Conservation (phyloP, 2,329 filamentous ascomycete species). For the Thelonectria olida region DNA sequence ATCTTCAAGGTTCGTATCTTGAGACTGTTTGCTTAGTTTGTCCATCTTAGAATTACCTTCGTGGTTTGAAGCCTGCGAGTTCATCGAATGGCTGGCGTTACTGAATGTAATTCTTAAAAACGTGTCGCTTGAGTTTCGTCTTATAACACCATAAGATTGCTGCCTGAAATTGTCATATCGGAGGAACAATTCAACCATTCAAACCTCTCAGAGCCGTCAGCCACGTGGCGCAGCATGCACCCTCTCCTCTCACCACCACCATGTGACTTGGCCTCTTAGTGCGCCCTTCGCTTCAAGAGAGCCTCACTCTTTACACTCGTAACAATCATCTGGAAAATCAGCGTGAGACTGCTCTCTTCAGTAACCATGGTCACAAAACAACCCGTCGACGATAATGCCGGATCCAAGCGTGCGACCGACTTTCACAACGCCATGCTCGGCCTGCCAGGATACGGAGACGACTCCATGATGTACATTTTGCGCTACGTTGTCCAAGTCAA, state of each 20-base stretch:
- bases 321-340: not conserved
- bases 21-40: not conserved
- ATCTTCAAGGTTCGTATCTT: not conserved
- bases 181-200: not conserved
- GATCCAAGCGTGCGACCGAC: constrained; percentile 39
- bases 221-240: constrained; percentile 21
- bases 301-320: not conserved
- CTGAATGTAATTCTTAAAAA: no score
- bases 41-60: not conserved
- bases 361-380: constrained; percentile 14
- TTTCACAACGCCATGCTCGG: constrained; percentile 39
- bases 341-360: no score
- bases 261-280: constrained; percentile 19
- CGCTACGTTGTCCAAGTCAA: constrained; percentile 38
- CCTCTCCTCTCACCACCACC: not conserved
- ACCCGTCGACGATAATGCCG: constrained; percentile 15
- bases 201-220: not conserved
- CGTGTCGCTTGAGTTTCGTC: no score
- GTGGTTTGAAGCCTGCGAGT: no score
- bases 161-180: not conserved
- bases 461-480: constrained; percentile 42
- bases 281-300: not conserved
- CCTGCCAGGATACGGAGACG: constrained; percentile 42
- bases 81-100: no score
- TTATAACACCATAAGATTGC: not conserved